Evolutionary conservation across 2,329 filamentous ascomycete species (phyloP).

Genomic region (Aureobasidium melanogenum): DNA sequence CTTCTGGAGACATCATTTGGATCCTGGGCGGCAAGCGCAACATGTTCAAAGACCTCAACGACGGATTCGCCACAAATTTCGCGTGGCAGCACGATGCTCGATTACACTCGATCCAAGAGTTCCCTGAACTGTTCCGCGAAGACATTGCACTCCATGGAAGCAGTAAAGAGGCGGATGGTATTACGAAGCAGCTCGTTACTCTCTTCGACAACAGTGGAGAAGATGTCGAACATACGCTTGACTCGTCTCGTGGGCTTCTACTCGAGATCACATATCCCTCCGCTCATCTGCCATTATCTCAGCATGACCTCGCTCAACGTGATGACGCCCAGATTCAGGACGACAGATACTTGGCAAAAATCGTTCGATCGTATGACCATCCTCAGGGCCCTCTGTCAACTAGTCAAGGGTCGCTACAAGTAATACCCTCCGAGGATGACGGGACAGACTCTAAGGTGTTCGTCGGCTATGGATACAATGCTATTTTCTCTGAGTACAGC

Average conservation of each 20-base stretch:
- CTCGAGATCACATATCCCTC: conserved; percentile 25
- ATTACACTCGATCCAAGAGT: conserved; percentile 35
- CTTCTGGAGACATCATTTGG: conserved; percentile 44
- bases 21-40: conserved; percentile 32
- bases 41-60: conserved; percentile 21
- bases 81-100: conserved; percentile 45
- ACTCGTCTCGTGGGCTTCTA: conserved; percentile 23
- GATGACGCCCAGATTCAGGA: background rate
- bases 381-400: conserved; percentile 18
- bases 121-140: conserved; percentile 25
- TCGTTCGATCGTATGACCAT: conserved; percentile 23
- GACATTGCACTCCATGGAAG: background rate
- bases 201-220: conserved; percentile 42
- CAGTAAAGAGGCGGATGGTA: conserved; percentile 11
- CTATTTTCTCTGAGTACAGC: conserved; percentile 20
- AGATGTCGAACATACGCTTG: conserved; percentile 23
- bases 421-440: conserved; percentile 12
- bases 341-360: conserved; percentile 20
- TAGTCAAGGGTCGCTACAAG: conserved; percentile 20
- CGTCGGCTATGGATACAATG: conserved; percentile 22
- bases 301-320: background rate
- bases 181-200: conserved; percentile 17
- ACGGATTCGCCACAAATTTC: conserved; percentile 24
- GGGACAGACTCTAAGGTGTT: conserved; percentile 16
- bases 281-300: background rate